phyloP scores from a whole-genome alignment of 805 yeast genomes.

The Starmerella vaccinii region DNA sequence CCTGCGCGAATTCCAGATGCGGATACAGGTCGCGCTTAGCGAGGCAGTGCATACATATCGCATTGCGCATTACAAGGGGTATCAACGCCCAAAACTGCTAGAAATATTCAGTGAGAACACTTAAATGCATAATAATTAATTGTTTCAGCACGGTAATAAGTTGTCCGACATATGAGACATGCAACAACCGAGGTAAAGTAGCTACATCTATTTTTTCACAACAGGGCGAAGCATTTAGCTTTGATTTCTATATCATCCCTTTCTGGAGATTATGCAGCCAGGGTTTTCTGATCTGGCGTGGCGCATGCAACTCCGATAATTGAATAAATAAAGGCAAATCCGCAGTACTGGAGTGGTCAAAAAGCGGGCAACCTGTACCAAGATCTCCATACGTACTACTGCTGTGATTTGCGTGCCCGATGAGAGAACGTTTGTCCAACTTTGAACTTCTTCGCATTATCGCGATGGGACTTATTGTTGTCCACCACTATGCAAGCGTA shows the following conservation, averaged over 20 bases:
- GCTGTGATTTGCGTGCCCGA: not conserved
- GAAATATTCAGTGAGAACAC: not conserved
- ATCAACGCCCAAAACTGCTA: not conserved
- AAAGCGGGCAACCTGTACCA: no score
- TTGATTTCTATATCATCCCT: not conserved
- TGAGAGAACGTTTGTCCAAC: slow-evolving; percentile 9
- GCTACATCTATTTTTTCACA: not conserved
- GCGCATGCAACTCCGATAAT: not conserved
- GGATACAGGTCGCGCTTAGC: not conserved
- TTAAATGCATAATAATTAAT: not conserved
- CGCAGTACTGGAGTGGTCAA: no score
- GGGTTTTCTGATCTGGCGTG: not conserved
- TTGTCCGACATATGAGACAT: not conserved
- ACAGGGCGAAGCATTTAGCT: not conserved
- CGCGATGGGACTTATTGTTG: slow-evolving; percentile 15
- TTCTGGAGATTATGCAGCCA: not conserved
- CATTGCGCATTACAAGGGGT: not conserved
- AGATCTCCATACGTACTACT: no score
- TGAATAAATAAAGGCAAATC: not conserved
- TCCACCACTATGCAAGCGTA: slow-evolving; percentile 12
- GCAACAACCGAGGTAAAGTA: not conserved
- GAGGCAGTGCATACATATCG: slow-evolving; percentile 4
- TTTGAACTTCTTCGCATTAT: slow-evolving; percentile 16
- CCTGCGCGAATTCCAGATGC: not conserved
- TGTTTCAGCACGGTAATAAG: not conserved